Base-by-base conservation (phyloP, 2,329 filamentous ascomycete genomes). In the Colletotrichum noveboracense region DNA sequence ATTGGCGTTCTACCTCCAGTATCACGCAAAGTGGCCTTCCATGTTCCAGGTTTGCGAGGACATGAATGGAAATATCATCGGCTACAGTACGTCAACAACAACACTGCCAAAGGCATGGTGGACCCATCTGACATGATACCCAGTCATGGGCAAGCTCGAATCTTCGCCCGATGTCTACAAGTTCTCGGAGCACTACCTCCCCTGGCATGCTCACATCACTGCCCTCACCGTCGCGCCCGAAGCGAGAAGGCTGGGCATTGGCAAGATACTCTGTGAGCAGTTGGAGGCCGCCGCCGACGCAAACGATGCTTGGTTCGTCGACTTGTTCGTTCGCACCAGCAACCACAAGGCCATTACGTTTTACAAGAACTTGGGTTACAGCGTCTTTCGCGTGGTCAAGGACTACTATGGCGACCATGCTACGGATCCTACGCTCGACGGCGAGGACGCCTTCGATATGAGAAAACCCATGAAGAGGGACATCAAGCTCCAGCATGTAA, bases 201-300 rank as follows among this genome's bases (percentile, higher is more conserved):
- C 96, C n/a, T 98, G 96, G 95, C 97, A 99, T 87, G 96, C 96
- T 24, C 97, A 99, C 86, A 98, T 99, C 82, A 99, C 97, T 6
- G 97, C 96, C 43, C 89, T 99, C 67, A 98, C 97, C 1, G 95
- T 99, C 24, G 94, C 96, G 1, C 97, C 97, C 0, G 92, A 94
- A 72, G 95, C 95, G 66, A 93, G 97, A 32, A 92, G 97, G 58
- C 90, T 97, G 18, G 96, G 97, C 18, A 94, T 98, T 80, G 97
- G 96, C 66, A 95, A 94, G 75, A 93, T 94, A 61, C 89, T 99
- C 48, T 96, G 94, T 0, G 91, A 94, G 80, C 93, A 95, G 72
- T 89, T 99, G 34, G 96, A 98, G 84, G 89, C 89, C n/a, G 93
- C 92, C 3, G 95, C 95, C 55, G 94, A 98, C 79, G 93, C 92